Percentiles rank a stretch among this genome's conserved stretches.
phyloP scores from a whole-genome alignment of 345 rosid species.

The Geranium rotundifolium region DNA sequence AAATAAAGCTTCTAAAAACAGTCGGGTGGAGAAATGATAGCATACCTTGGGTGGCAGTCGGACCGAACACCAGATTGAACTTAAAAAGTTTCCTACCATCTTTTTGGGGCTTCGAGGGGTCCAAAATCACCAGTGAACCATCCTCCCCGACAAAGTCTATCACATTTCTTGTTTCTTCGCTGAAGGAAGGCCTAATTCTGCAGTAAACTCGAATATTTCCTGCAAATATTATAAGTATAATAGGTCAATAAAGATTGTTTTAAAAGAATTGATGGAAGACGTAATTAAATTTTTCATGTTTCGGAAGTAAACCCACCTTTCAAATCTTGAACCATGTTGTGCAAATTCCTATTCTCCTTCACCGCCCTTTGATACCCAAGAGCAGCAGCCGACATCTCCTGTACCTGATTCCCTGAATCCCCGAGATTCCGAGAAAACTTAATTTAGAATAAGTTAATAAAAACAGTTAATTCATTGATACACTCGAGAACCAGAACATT shows the following conservation, averaged over 20 bases:
- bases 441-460: not conserved
- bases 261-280: not conserved
- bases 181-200: slow-evolving; percentile 66
- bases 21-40: slow-evolving; percentile 18
- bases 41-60: slow-evolving; percentile 73
- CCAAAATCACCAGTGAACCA: slow-evolving; percentile 63
- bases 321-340: slow-evolving; percentile 96
- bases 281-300: too few relatives aligned
- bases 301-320: slow-evolving; percentile 40
- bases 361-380: slow-evolving; percentile 72
- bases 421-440: not conserved
- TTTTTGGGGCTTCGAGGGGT: slow-evolving; percentile 54
- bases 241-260: not conserved
- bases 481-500: not conserved
- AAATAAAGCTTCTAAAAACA: not conserved
- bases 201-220: slow-evolving; percentile 90
- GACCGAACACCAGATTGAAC: slow-evolving; percentile 67
- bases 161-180: slow-evolving; percentile 29
- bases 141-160: slow-evolving; percentile 62
- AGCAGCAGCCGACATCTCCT: slow-evolving; percentile 81
- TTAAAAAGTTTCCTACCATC: slow-evolving; percentile 77
- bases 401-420: slow-evolving; percentile 51
- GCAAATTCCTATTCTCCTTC: slow-evolving; percentile 70
- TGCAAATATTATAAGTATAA: slow-evolving; percentile 15
- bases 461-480: not conserved